Base-by-base conservation (phyloP, 768 basidiomycete genomes). In the Fibroporia radiculosa region DNA sequence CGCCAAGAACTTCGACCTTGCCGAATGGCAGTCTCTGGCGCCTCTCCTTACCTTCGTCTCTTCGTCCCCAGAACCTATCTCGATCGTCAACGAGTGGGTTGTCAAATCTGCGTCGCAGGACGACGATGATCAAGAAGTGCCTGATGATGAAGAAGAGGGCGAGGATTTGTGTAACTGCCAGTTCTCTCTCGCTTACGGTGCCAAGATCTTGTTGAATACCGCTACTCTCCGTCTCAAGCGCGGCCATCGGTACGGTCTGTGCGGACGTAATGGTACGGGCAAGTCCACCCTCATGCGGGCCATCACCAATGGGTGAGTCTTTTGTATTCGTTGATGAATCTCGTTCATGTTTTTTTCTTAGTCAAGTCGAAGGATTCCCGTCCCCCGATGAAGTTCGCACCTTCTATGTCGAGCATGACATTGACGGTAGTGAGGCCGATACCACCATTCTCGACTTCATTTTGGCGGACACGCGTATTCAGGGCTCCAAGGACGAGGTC, bases 401-500 rank as follows among this genome's bases (percentile, higher is more conserved):
- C 50, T 97, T 95, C 82, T 97, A 96, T 70, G 93, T 97, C 63
- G 93, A 95, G 75, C 93, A 97, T 75, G 93, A 97, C 64, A 96
- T 97, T 54, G 93, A 97, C 59, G 93, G 93, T 39, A 85, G 80
- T 62, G 93, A 96, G 66, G 93, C 79, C 49, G 87, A 89, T 13
- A 96, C 85, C 43, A 83, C 91, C 34, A 86, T 96, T 48, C 75
- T 93, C 47, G 70, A 88, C 65, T 96, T 93, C 72, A 93, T 96
- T 54, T 60, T 90, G 51, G 61, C 69, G 47, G 93, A 96, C 69
- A 81, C 80, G 62, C 93, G 93, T 59, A 75, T 96, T 57, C 73
- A 76, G 38, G 88, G 78, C 18, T 48, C 53, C 48, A 70, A 81
- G 64, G 69, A 76, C 49, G 93, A 96, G 62, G 64, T 84, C 63